Base-by-base conservation (phyloP, 192 early-diverging fungal genomes). In the Podila verticillata region DNA sequence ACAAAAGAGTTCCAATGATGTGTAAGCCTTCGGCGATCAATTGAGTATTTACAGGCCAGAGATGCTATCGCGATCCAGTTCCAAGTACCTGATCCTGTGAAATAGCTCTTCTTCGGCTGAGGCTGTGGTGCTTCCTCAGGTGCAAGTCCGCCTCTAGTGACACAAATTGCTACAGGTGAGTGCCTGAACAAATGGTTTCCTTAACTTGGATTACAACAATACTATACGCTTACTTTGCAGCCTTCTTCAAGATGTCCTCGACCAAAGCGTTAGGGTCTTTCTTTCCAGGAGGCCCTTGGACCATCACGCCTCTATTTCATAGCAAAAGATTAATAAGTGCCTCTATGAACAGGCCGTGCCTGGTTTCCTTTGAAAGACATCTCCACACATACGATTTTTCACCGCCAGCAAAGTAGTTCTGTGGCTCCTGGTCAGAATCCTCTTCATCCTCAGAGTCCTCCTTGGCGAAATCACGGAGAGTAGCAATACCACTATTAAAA, bases 341-440 rank as follows among this genome's bases (percentile, higher is more conserved):
- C 6, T 12, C 22, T 20, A 57, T 35, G 8, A 54, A 57, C 12
- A 20, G 26, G 15, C 39, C 3, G 39, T 44, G 39, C 39, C 12
- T 44, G 3, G 0, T 44, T 44, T 15, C 39, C 39, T 15, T 7
- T 44, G 39, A 10, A n/a, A 70, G 20, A 26, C 31, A 74, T 59
- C 57, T 2, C 57, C 39, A 5, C 48, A 91, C 95, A n/a, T 89
- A 96, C 84, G 94, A 96, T 80, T 94, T 95, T 82, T 98, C 97
- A 32, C 98, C 98, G 6, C 97, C 98, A 22, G 96, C 91, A 87
- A 93, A 99, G 72, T 89, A 95, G 68, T 92, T 91, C 70, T 93
- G 82, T 20, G 69, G 71, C 26, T 92, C 92, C 15, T 89, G 84
- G 24, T 92, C 85, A 19, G 82, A 61, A 10, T 74, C 83, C 2